phyloP scores from a whole-genome alignment of 2,329 filamentous ascomycete genomes.

The Cylindrodendrum hubeiense region DNA sequence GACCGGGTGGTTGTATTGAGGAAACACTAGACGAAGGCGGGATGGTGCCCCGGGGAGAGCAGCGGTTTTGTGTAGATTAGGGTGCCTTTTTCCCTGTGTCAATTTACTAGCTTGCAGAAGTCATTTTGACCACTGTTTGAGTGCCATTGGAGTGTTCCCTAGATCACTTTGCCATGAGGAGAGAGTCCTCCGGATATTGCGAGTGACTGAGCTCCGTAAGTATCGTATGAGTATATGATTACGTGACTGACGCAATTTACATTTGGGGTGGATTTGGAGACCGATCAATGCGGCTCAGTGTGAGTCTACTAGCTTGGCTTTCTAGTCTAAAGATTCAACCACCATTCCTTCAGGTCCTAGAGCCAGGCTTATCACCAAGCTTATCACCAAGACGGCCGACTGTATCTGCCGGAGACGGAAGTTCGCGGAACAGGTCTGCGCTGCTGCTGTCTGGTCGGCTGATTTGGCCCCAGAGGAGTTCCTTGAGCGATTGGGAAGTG shows the following conservation, averaged over 20 bases:
- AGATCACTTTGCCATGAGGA: background rate
- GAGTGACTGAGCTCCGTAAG: background rate
- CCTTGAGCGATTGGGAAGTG: constrained; percentile 1
- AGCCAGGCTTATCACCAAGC: background rate
- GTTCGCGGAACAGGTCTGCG: background rate
- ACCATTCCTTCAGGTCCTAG: background rate
- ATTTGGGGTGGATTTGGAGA: background rate
- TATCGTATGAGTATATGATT: background rate
- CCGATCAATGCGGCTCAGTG: constrained; percentile 1
- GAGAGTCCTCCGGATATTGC: background rate
- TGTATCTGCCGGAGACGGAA: too few species aligned
- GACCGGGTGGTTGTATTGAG: constrained; percentile 39
- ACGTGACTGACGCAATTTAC: background rate
- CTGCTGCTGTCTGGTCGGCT: background rate
- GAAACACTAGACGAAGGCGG: constrained; percentile 40
- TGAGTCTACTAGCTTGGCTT: background rate
- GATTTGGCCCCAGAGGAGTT: background rate
- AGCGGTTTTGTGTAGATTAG: constrained; percentile 57
- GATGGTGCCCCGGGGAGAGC: constrained; percentile 40
- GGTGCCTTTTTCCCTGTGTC: constrained; percentile 51
- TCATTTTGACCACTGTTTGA: constrained; percentile 37
- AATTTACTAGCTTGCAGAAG: constrained; percentile 49
- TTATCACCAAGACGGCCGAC: background rate
- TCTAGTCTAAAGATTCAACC: background rate
- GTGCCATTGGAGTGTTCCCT: constrained; percentile 3